Evolutionary conservation across 2,329 filamentous ascomycete species (phyloP).

Genomic region (Pestalotiopsis sp.): DNA sequence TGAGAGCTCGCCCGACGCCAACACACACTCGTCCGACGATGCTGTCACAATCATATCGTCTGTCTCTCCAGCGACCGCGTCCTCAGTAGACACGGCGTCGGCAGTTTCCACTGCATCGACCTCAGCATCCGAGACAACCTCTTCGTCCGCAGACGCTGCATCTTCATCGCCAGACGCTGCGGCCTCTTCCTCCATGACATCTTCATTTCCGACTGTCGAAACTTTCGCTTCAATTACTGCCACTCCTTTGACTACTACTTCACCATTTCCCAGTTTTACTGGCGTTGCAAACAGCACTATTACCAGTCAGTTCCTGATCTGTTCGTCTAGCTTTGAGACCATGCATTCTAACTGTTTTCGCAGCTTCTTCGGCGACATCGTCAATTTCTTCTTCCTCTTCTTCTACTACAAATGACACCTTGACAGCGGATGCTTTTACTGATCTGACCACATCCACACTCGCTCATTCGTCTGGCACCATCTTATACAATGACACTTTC

Average conservation of each 20-base stretch:
- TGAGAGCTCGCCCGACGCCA: background rate
- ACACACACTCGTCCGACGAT: conserved; percentile 11
- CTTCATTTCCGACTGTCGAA: conserved; percentile 16
- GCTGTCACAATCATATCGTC: background rate
- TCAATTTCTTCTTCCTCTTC: conserved; percentile 6
- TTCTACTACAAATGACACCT: conserved; percentile 10
- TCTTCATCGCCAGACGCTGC: conserved; percentile 11
- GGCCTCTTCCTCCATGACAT: conserved; percentile 13
- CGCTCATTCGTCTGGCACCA: conserved; percentile 15
- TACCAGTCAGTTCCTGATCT: conserved; percentile 2
- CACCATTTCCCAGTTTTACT: conserved; percentile 12
- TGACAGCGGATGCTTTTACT: conserved; percentile 11
- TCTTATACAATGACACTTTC: conserved; percentile 15
- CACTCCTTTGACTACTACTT: conserved; percentile 12
- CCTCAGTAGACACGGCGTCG: conserved; percentile 11
- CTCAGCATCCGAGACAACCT: background rate
- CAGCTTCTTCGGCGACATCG: background rate
- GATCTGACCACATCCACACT: conserved; percentile 16
- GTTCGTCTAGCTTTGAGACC: too few species aligned
- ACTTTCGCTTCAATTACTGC: conserved; percentile 15
- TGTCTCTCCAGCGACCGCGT: conserved; percentile 11
- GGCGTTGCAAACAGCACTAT: conserved; percentile 10
- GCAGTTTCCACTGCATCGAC: background rate
- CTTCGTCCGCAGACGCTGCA: background rate
- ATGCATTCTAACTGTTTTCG: background rate